Percentiles rank a stretch among this genome's conserved stretches.
These are phyloP conservation scores for Solanum clarkiae DNA, from an alignment of 257 asterid genomes.

Conservation along the genomic window DNA sequence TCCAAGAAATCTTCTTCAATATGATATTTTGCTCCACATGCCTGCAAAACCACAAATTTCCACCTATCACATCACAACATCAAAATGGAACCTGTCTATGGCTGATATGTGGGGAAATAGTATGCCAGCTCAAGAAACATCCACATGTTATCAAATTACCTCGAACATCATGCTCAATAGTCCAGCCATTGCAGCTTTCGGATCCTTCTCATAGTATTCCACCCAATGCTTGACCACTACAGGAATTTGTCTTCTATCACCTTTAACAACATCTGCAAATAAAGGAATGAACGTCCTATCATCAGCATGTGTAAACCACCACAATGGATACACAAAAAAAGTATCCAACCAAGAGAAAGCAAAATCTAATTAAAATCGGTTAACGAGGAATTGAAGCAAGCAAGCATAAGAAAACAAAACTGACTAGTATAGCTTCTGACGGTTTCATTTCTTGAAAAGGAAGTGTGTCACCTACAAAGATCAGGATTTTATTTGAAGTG, in stretches of 20 bases:
- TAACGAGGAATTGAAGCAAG: neutral
- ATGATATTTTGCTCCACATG: slow-evolving; percentile 79
- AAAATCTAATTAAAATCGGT: neutral
- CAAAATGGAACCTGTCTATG: neutral
- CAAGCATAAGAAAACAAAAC: neutral
- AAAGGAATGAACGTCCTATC: neutral
- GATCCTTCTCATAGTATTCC: slow-evolving; percentile 65
- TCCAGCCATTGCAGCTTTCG: slow-evolving; percentile 59
- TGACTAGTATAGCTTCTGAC: neutral
- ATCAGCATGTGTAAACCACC: neutral
- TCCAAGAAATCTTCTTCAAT: slow-evolving; percentile 60
- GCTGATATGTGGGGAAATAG: neutral
- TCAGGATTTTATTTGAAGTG: neutral
- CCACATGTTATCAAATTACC: slow-evolving; percentile 26
- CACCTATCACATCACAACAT: neutral
- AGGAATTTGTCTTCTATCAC: slow-evolving; percentile 70
- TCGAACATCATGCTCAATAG: slow-evolving; percentile 74
- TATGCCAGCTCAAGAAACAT: neutral
- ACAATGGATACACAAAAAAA: neutral
- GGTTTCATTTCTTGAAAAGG: neutral
- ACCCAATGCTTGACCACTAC: slow-evolving; percentile 76
- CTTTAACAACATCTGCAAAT: slow-evolving; percentile 63
- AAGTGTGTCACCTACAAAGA: neutral
- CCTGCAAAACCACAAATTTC: slow-evolving; percentile 30
- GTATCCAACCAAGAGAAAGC: neutral